Base-by-base conservation (phyloP, 345 rosid genomes). In the Sonneratia alba region DNA sequence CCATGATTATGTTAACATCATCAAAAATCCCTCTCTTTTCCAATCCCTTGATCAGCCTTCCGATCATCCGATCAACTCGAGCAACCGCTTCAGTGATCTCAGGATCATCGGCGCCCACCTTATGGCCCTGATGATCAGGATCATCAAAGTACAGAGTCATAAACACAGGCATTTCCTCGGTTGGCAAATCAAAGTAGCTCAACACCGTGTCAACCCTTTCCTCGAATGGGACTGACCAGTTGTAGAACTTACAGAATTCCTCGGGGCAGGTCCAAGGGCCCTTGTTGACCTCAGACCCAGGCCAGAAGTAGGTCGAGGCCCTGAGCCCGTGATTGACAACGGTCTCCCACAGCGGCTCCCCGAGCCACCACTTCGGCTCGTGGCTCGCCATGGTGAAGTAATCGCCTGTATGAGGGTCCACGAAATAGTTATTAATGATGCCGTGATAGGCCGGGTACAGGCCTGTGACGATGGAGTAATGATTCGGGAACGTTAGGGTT, bases 61-160 rank as follows among this genome's bases (percentile, higher is more conserved):
- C 98, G 36, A 94, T 88, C 83, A 91, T 77, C 56, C 79, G 24
- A 83, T 94, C 97, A 36, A 89, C 83, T 63, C 84, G 81, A 70
- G 79, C 82, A 71, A 94, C 93, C 7, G 97, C 97, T 68, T 94
- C 96, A 0, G 93, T 91, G 72, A 91, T 83, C 79, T 75, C 75
- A 2, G 90, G 91, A 88, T 91, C 96, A 80, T 91, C 96, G 34
- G 98, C 93, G 11, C 98, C 95, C 68, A 94, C 96, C 73, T 85
- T 80, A 75, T 91, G 98, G 66, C 98, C 98, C 76, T 94, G 95
- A 75, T 88, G 97, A 87, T 94, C 98, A 68, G 98, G 98, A 71
- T 94, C 96, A 85, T 94, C 97, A 70, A 94, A 94, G 65, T 91
- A 94, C 72, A 94, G 73, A 0, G 95, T 88, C 96, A 91, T 87